These are phyloP conservation scores for Fusarium dlaminii DNA, from an alignment of 2,329 filamentous ascomycete species.

Conservation along the genomic window DNA sequence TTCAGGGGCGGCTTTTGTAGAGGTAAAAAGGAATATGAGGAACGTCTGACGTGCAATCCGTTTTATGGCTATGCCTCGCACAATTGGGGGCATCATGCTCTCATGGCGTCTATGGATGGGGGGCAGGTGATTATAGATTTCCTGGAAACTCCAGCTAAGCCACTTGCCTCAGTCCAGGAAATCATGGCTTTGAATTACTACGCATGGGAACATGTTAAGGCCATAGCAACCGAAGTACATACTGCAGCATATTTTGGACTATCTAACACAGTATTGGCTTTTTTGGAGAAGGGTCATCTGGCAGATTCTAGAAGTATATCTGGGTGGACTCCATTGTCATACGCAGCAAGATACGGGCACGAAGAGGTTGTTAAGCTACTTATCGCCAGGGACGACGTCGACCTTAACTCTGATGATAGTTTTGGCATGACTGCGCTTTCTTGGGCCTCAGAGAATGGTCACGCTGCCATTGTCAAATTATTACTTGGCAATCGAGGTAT, in stretches of 20 bases:
- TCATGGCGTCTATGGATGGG: not conserved
- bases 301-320: not conserved
- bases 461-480: accelerated
- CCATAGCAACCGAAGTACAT: not conserved
- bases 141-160: accelerated
- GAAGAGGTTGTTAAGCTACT: not conserved
- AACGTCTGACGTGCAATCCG: accelerated
- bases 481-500: accelerated
- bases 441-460: not conserved
- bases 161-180: not conserved
- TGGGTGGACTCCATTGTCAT: not conserved
- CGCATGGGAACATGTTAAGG: too few relatives aligned
- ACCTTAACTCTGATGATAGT: not conserved
- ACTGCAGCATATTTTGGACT: not conserved
- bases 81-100: not conserved
- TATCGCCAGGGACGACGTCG: accelerated
- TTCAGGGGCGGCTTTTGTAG: not conserved
- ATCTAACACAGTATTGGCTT: accelerated
- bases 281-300: not conserved
- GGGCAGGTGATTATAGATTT: accelerated
- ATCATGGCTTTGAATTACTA: not conserved
- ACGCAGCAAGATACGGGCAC: not conserved
- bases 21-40: accelerated
- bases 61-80: accelerated
- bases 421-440: too few relatives aligned